phyloP scores from a whole-genome alignment of 2,329 filamentous ascomycete genomes.

The Rachicladosporium sp. region DNA sequence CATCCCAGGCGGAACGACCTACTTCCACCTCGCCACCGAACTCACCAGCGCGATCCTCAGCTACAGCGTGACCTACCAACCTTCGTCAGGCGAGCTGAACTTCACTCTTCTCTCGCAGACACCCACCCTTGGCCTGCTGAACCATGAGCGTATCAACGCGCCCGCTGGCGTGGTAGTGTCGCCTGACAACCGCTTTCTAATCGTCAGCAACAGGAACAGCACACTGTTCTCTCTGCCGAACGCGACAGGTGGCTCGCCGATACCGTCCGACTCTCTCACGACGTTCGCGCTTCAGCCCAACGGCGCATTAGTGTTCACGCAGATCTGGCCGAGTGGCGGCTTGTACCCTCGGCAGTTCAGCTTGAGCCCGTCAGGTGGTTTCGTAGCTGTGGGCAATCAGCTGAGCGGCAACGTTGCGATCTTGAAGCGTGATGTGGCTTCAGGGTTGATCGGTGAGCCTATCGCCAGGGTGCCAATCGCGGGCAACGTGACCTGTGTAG shows the following conservation, averaged over 20 bases:
- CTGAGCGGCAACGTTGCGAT: slow-evolving; percentile 48
- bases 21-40: slow-evolving; percentile 35
- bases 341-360: slow-evolving; percentile 54
- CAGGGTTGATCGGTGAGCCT: slow-evolving; percentile 32
- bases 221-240: slow-evolving; percentile 39
- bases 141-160: slow-evolving; percentile 36
- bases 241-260: slow-evolving; percentile 22
- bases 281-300: slow-evolving; percentile 46
- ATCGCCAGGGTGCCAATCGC: slow-evolving; percentile 14
- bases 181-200: slow-evolving; percentile 45
- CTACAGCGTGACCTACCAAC: slow-evolving; percentile 37
- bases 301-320: slow-evolving; percentile 44
- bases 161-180: slow-evolving; percentile 43
- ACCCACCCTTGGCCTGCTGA: slow-evolving; percentile 34
- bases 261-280: slow-evolving; percentile 47
- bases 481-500: slow-evolving; percentile 25
- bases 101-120: slow-evolving; percentile 36
- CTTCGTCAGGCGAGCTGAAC: slow-evolving; percentile 30
- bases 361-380: slow-evolving; percentile 50
- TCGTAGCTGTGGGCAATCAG: slow-evolving; percentile 57
- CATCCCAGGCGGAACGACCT: slow-evolving; percentile 16
- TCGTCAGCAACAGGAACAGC: slow-evolving; percentile 57
- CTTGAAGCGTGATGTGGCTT: slow-evolving; percentile 45
- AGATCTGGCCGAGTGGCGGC: slow-evolving; percentile 53
- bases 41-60: slow-evolving; percentile 37